Evolutionary conservation across 2,329 filamentous ascomycete species (phyloP), one percentile per base, ranked within the genome.

Genomic region (Apiospora hydei): DNA sequence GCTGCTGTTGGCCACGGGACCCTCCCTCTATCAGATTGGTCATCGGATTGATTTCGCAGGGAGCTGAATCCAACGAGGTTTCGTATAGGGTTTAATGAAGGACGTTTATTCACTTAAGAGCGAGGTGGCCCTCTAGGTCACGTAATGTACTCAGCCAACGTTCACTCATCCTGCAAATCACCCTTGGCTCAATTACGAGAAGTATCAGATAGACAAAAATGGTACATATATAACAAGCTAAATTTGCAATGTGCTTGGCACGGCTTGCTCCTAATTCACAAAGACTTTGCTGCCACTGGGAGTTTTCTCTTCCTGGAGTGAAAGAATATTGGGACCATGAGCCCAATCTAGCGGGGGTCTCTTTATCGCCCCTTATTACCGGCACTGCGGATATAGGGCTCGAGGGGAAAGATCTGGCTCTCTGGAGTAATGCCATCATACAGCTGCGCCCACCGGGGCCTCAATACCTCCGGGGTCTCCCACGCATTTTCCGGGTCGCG

Each of bases 401-500:
- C 87, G 2, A 90, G 80, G 0, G 89, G 89, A 70, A 91, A 88
- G 0, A 89, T 85, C 47, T 87, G 83, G 14, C 83, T 85, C 73
- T 89, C 87, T 0, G 85, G 81, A 3, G 80, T 85, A 3, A 90
- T 84, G 4, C 83, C 86, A 1, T 84, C 82, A 74, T 89, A 92
- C 0, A 91, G 80, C 4, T 84, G 81, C 26, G 85, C 82, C 87
- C 88, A 92, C 11, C 85, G 81, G 5, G 78, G 79, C 80, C 74
- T 84, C 80, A 88, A 77, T 1, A 78, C 79, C 4, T 79, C 78
- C 0, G 86, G 86, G 0, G 84, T 86, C 73, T 84, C 77, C 87
- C 87, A 88, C 0, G 85, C 85, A 26, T 84, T 77, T 71, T 87
- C 85, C 0, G 83, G 81, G 47, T 88, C 86, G 0, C 86, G 83